Percentiles rank a stretch among this genome's conserved stretches.
These are phyloP conservation scores for Boletus patriciae DNA, from an alignment of 768 basidiomycete species.

Conservation along the genomic window DNA sequence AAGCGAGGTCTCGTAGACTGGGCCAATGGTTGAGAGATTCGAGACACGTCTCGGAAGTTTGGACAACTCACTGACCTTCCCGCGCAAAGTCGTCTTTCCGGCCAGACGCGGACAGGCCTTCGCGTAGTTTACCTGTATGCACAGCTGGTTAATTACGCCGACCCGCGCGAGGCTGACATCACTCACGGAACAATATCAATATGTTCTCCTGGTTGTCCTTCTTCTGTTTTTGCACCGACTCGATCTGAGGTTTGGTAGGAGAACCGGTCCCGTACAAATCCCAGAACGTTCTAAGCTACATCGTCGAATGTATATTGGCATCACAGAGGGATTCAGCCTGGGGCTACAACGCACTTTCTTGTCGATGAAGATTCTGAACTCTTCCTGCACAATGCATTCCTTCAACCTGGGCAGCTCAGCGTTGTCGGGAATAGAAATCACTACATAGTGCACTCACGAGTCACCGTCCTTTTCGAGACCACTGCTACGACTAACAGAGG, in stretches of 20 bases:
- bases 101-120: slow-evolving; percentile 63
- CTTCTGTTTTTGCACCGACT: slow-evolving; percentile 34
- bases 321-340: background rate
- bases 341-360: slow-evolving; percentile 51
- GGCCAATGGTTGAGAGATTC: background rate
- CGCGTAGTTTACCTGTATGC: slow-evolving; percentile 68
- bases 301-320: background rate
- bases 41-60: background rate
- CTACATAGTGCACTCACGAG: slow-evolving; percentile 55
- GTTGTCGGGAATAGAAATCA: slow-evolving; percentile 28
- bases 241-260: slow-evolving; percentile 6
- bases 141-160: background rate
- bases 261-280: slow-evolving; percentile 33
- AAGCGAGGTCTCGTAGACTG: slow-evolving; percentile 76
- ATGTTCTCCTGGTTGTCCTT: slow-evolving; percentile 65
- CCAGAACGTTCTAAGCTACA: slow-evolving; percentile 53
- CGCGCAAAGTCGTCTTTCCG: slow-evolving; percentile 61
- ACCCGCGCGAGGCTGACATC: background rate
- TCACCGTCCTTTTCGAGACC: slow-evolving; percentile 74
- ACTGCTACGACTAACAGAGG: slow-evolving; percentile 75
- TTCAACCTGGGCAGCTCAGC: slow-evolving; percentile 54
- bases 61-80: slow-evolving; percentile 51
- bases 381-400: slow-evolving; percentile 56
- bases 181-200: slow-evolving; percentile 71
- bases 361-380: slow-evolving; percentile 64